Evolutionary conservation across 805 yeast species (phyloP), one percentile per base, ranked within the genome.

Genomic region (Tetrapisispora nanseiensis): DNA sequence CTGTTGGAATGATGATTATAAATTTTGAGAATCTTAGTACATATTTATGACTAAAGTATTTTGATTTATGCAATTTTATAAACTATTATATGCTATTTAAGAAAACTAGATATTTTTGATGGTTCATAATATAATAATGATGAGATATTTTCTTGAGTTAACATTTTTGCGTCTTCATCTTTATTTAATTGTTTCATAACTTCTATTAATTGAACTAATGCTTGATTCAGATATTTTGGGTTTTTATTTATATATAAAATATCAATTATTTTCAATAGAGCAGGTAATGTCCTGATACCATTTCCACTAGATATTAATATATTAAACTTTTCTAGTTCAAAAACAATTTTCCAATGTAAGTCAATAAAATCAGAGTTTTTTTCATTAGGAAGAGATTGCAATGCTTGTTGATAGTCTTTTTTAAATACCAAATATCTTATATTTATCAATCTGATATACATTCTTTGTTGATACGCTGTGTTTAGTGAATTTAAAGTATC

Each of bases 201-300:
- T 13, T 70, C 64, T 21, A 72, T 62, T 22, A 82, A 56, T 3
- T 69, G 55, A 6, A 76, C 43, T 2, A 73, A 52, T 0, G 77
- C 75, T 45, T 75, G 77, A 1, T 72, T 65, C 1, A 69, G 56
- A 8, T 73, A 54, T 0, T 71, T 55, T 3, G 66, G 56, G 41
- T 74, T 66, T 1, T 80, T 76, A 8, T 72, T 65, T 4, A 57
- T 52, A 18, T 68, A 67, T 0, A 82, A 73, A 11, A 67, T 51
- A 37, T 71, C 69, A 2, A 81, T 57, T 40, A 76, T 68, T 46
- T 74, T 75, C 6, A 74, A 54, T 0, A 78, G 51, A 16, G 71
- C 52, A 0, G 81, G 70, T 8, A 80, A 47, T 0, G 74, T 76
- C 43, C 81, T 66, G 9, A 71, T 57, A 12, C 77, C 73, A 4